Base-by-base conservation (phyloP, 805 yeast genomes). In the Lipomyces mesembrius region DNA sequence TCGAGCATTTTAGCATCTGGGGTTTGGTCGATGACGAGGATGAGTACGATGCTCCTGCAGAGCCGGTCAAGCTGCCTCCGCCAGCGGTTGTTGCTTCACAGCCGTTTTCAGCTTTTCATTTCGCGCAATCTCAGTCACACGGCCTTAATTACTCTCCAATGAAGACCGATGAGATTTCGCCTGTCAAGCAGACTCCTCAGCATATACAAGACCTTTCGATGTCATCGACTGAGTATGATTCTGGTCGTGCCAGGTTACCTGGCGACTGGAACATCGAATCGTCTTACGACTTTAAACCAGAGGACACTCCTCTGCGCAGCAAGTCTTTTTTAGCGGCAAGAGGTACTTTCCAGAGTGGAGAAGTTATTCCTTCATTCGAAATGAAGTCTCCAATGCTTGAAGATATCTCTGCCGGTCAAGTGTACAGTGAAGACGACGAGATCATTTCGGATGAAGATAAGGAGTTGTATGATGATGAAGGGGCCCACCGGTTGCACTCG, bases 1-100 rank as follows among this genome's bases (percentile, higher is more conserved):
- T 75, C 20, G 87, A 89, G 72, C 99, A 95, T 79, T 95, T 95
- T 74, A 92, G 97, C 79, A 85, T 90, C 5, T 95, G 98, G 97
- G 98, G 98, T 6, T 78, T 95, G 51, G 83, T 88, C 20, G 90
- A 87, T 70, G 91, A 88, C 32, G 87, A 83, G 27, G 86, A 83
- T 53, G 72, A 70, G 9, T 82, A 85, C 54, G 92, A 87, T 70
- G 82, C 80, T 11, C 83, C 35, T n/a, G 6, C 37, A 35, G 66
- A 57, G 59, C 56, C 64, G 17, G 83, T 32, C 77, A 82, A 27
- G 75, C 75, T 61, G 70, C 55, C 51, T 20, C 12, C 34, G 2
- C 49, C 22, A n/a, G 22, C 49, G 9, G 37, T 22, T n/a, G 61
- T 39, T 6, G 20, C 59, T 11, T 22, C 20, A 9, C 60, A 49